Conservation (phyloP, 768 basidiomycete species). For the Tylopilus rubrobrunneus region DNA sequence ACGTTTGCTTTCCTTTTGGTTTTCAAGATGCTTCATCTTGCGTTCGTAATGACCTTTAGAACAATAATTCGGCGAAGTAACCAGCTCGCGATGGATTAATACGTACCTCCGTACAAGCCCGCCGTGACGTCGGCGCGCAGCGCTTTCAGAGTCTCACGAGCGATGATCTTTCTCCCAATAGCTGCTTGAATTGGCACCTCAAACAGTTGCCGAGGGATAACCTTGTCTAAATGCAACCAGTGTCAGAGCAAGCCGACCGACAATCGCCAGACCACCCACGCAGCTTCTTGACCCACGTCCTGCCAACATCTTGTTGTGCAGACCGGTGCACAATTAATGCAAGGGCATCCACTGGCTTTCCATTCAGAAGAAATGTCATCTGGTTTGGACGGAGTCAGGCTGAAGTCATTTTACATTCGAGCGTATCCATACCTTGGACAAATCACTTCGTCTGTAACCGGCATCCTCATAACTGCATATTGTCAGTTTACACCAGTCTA, state of each 20-base stretch:
- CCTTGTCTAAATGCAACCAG: constrained; percentile 55
- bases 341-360: constrained; percentile 87
- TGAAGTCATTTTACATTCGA: neutral
- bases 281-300: constrained; percentile 88
- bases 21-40: constrained; percentile 82
- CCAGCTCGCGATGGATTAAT: neutral
- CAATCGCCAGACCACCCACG: constrained; percentile 47
- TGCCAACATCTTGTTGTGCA: constrained; percentile 67
- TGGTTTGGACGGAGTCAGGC: constrained; percentile 28
- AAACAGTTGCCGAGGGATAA: constrained; percentile 89
- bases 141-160: constrained; percentile 84
- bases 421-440: constrained; percentile 65
- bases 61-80: neutral
- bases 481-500: neutral
- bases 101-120: constrained; percentile 81
- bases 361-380: constrained; percentile 91
- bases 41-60: constrained; percentile 80
- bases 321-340: constrained; percentile 89
- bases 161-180: constrained; percentile 81
- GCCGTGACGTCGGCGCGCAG: constrained; percentile 91
- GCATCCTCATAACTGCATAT: constrained; percentile 84
- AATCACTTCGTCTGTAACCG: constrained; percentile 76
- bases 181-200: constrained; percentile 96
- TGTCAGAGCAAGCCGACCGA: neutral
- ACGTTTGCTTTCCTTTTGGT: constrained; percentile 98